Conservation (phyloP, 306 rosid genomes). For the Rosa persica region DNA sequence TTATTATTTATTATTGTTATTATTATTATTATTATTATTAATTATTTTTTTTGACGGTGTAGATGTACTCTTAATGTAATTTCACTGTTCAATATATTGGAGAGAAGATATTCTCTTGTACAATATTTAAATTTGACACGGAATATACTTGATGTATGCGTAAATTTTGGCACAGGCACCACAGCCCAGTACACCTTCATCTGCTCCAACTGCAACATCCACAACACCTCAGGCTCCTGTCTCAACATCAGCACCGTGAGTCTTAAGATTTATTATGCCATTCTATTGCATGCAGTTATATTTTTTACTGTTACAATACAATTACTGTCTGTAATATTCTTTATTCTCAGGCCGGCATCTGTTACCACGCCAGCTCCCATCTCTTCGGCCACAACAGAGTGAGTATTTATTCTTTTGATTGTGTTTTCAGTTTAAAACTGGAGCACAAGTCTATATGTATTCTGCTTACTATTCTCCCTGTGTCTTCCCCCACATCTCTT, state of each 20-base stretch:
- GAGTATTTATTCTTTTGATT: constrained; percentile 16
- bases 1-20: background rate
- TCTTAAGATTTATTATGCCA: constrained; percentile 6
- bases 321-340: constrained; percentile 6
- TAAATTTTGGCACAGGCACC: constrained; percentile 31
- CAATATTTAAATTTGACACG: background rate
- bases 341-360: constrained; percentile 43
- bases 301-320: background rate
- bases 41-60: background rate
- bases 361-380: constrained; percentile 12
- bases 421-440: background rate
- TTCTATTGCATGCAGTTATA: background rate
- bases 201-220: constrained; percentile 37
- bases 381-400: constrained; percentile 45
- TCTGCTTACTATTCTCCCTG: constrained; percentile 1
- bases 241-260: constrained; percentile 49
- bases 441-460: background rate
- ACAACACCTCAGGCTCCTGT: constrained; percentile 41
- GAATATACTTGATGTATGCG: background rate
- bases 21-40: background rate
- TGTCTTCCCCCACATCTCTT: background rate
- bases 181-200: constrained; percentile 50
- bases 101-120: background rate
- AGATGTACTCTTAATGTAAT: background rate
- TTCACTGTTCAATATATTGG: background rate